A percentile compares a stretch with the other conserved stretches of the same genome.
Evolutionary conservation across 75 land plant genomes (phyloP).

Genomic region (Sequoia sempervirens): DNA sequence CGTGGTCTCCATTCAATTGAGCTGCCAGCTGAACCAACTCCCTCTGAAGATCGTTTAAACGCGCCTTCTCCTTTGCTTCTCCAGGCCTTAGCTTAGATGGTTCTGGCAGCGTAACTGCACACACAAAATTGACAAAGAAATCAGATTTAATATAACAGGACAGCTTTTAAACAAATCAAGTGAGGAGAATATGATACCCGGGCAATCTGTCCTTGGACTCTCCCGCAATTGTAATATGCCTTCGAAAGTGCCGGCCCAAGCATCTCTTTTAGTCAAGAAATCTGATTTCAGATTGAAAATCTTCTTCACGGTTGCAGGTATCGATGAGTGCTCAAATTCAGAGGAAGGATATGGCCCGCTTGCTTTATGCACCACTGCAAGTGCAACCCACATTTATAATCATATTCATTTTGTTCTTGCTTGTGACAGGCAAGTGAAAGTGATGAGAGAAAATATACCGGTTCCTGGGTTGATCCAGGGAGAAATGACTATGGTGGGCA

Average conservation of each 20-base stretch:
- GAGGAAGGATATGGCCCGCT: too few species aligned
- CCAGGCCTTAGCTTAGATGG: slow-evolving; percentile 43
- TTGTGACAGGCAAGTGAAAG: neutral
- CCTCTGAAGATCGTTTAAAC: slow-evolving; percentile 73
- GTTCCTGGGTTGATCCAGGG: slow-evolving; percentile 50
- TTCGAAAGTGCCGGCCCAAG: slow-evolving; percentile 95
- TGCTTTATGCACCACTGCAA: slow-evolving; percentile 13
- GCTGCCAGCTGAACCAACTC: slow-evolving; percentile 80
- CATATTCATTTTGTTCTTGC: neutral
- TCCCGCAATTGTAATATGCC: slow-evolving; percentile 17
- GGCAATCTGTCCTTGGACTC: too few species aligned
- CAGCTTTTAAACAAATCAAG: neutral
- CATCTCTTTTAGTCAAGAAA: slow-evolving; percentile 76
- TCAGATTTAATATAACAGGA: neutral
- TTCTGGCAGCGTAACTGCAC: slow-evolving; percentile 44
- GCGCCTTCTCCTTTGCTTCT: slow-evolving; percentile 41
- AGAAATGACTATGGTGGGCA: slow-evolving; percentile 55
- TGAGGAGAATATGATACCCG: too few species aligned
- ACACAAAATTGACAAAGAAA: neutral
- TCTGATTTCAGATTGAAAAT: slow-evolving; percentile 68
- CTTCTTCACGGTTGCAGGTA: slow-evolving; percentile 45
- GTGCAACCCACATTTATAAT: slow-evolving; percentile 17
- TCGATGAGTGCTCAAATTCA: too few species aligned
- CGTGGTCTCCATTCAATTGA: slow-evolving; percentile 62
- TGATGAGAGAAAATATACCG: neutral